Evolutionary conservation across 805 yeast species (phyloP).

Genomic region (Teunomyces tritomae): DNA sequence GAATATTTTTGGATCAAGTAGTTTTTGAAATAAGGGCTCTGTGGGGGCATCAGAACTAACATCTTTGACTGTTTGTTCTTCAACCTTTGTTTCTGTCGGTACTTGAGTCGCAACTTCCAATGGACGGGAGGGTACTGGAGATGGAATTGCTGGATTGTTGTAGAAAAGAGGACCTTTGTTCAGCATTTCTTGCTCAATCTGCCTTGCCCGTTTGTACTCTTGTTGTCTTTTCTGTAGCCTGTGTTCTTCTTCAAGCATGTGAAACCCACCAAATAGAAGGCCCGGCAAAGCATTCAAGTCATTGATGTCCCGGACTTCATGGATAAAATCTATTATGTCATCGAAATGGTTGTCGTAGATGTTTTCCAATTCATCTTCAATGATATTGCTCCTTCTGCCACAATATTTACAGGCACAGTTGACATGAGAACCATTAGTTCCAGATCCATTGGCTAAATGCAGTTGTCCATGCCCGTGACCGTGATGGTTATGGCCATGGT

Average conservation of each 20-base stretch:
- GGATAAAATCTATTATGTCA: conserved; percentile 37
- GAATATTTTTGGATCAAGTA: conserved; percentile 26
- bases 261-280: conserved; percentile 34
- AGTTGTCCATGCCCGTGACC: conserved; percentile 44
- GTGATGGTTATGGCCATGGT: too few relatives aligned
- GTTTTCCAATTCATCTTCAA: conserved; percentile 74
- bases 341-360: conserved; percentile 69
- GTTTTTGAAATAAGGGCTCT: conserved; percentile 18
- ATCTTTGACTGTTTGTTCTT: conserved; percentile 5
- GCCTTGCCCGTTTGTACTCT: conserved; percentile 1
- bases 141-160: too few relatives aligned
- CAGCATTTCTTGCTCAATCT: background rate
- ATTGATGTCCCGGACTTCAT: conserved; percentile 37
- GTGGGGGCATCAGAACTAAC: conserved; percentile 3
- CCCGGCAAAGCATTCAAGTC: conserved; percentile 36
- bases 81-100: background rate
- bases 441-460: conserved; percentile 7
- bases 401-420: conserved; percentile 74
- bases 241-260: conserved; percentile 34
- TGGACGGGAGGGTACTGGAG: background rate
- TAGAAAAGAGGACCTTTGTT: too few relatives aligned
- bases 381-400: conserved; percentile 66
- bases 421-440: conserved; percentile 8
- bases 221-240: conserved; percentile 26
- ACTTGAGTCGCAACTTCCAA: background rate